Evolutionary conservation across 192 early-diverging fungal species (phyloP).

Genomic region (Umbelopsis ramanniana): DNA sequence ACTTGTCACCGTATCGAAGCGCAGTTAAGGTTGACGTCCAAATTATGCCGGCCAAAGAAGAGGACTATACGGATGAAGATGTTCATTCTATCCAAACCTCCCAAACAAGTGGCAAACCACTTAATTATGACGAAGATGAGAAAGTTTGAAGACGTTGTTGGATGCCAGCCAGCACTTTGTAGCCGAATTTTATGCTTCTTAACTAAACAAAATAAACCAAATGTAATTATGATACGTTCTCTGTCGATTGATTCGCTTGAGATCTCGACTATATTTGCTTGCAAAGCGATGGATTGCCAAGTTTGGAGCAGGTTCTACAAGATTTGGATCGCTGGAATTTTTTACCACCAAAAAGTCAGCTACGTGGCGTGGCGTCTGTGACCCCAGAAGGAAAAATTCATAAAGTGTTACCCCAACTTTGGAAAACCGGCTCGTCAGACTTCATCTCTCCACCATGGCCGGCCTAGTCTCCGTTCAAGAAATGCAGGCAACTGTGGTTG

Average conservation of each 20-base stretch:
- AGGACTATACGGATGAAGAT: slow-evolving; percentile 7
- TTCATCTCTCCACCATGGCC: slow-evolving; percentile 4
- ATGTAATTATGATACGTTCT: neutral
- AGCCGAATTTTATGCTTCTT: too few species aligned
- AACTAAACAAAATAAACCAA: neutral
- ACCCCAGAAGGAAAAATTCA: neutral
- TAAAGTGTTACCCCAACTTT: slow-evolving; percentile 7
- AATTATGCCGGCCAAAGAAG: slow-evolving; percentile 1
- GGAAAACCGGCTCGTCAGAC: neutral
- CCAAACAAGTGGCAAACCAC: neutral
- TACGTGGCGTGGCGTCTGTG: neutral
- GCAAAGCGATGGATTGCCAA: too few species aligned
- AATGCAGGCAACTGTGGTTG: slow-evolving; percentile 5
- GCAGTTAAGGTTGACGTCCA: slow-evolving; percentile 18
- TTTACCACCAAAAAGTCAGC: neutral
- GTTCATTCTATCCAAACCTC: slow-evolving; percentile 10
- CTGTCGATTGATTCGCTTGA: neutral
- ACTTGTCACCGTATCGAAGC: neutral
- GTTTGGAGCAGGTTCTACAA: too few species aligned
- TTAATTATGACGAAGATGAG: slow-evolving; percentile 14
- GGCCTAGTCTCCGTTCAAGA: neutral
- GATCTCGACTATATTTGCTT: neutral
- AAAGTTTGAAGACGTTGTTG: neutral
- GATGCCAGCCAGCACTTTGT: neutral
- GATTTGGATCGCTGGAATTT: neutral